These are phyloP conservation scores for Acacia crassicarpa DNA, from an alignment of 306 rosid species.

Conservation along the genomic window DNA sequence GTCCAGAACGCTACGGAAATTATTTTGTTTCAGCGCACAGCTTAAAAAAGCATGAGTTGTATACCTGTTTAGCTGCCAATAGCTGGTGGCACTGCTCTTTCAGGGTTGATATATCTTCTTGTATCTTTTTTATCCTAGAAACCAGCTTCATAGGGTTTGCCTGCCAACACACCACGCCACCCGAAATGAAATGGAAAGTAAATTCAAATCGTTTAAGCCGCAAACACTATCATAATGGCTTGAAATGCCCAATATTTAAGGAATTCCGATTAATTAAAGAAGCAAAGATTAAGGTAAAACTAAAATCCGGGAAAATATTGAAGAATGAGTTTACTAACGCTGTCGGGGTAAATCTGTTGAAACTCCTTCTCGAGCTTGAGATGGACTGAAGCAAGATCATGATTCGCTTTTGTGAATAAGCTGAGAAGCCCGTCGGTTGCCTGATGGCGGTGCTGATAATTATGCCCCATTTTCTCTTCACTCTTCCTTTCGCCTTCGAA, in stretches of 20 bases:
- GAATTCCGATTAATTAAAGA: background rate
- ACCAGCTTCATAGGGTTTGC: slow-evolving; percentile 87
- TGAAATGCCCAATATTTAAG: background rate
- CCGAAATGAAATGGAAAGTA: background rate
- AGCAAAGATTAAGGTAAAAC: background rate
- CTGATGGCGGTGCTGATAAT: slow-evolving; percentile 48
- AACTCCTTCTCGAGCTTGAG: slow-evolving; percentile 78
- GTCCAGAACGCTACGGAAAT: slow-evolving; percentile 7
- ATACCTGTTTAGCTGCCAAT: slow-evolving; percentile 84
- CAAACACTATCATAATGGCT: background rate
- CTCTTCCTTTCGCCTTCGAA: background rate
- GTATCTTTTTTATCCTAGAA: slow-evolving; percentile 75
- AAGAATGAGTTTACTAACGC: slow-evolving; percentile 37
- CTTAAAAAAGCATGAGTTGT: background rate
- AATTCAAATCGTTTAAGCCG: background rate
- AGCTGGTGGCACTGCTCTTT: slow-evolving; percentile 81
- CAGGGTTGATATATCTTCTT: slow-evolving; percentile 62
- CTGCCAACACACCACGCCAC: slow-evolving; percentile 30
- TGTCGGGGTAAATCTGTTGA: slow-evolving; percentile 74
- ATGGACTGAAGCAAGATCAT: slow-evolving; percentile 62
- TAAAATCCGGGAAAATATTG: background rate
- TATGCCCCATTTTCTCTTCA: slow-evolving; percentile 43
- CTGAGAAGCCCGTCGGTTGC: slow-evolving; percentile 73
- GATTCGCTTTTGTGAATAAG: slow-evolving; percentile 74
- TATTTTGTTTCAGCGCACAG: slow-evolving; percentile 1